Conservation (phyloP, 495 filamentous ascomycete species). For the Neurospora hispaniola region DNA sequence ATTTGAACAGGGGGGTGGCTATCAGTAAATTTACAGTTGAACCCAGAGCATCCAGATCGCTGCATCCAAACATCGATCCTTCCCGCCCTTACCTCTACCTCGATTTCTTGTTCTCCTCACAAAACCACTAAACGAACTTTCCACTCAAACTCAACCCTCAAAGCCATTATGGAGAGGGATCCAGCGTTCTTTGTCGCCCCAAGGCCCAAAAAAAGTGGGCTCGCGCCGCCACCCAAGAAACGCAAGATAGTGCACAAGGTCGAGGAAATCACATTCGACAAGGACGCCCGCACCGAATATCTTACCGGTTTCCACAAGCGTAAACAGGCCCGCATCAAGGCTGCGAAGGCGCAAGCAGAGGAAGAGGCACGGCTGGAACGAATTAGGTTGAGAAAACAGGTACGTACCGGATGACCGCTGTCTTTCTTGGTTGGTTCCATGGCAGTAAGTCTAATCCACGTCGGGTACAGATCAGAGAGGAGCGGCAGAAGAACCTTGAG, state of each 20-base stretch:
- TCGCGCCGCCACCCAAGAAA: slow-evolving; percentile 48
- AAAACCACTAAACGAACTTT: background rate
- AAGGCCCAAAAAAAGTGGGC: slow-evolving; percentile 35
- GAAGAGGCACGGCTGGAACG: slow-evolving; percentile 65
- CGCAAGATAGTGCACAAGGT: slow-evolving; percentile 49
- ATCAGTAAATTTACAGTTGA: background rate
- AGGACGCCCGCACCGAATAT: slow-evolving; percentile 64
- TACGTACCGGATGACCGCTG: slow-evolving; percentile 22
- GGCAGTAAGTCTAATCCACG: background rate
- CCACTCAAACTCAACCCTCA: background rate
- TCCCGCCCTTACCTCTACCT: background rate
- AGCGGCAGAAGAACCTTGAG: slow-evolving; percentile 67
- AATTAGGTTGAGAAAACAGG: slow-evolving; percentile 60
- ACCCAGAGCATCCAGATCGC: background rate
- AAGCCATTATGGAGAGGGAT: background rate
- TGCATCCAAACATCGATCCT: background rate
- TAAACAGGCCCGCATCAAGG: slow-evolving; percentile 70
- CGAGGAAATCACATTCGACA: slow-evolving; percentile 79
- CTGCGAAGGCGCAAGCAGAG: slow-evolving; percentile 67
- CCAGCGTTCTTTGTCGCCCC: slow-evolving; percentile 37
- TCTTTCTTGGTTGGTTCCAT: background rate
- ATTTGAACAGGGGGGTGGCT: background rate
- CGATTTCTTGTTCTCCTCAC: background rate
- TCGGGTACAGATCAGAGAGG: slow-evolving; percentile 57
- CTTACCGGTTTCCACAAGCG: slow-evolving; percentile 95